phyloP scores from a whole-genome alignment of 1,284 basidiomycete species.

The Prillingera fragicola region DNA sequence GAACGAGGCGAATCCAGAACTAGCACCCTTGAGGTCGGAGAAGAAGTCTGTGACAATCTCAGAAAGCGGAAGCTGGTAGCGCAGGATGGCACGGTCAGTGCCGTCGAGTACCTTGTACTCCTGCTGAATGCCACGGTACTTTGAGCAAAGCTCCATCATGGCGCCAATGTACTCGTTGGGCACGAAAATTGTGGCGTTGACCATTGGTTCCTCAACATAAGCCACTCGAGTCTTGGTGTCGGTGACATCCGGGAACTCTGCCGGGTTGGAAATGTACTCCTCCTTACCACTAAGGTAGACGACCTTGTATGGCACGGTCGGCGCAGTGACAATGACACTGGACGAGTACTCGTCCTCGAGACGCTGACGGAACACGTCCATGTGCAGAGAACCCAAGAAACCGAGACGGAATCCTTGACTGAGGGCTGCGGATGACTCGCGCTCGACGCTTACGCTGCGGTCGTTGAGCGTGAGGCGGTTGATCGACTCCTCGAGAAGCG shows the following conservation, averaged over 20 bases:
- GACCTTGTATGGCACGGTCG: conserved; percentile 89
- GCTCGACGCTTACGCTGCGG: conserved; percentile 69
- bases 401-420: conserved; percentile 94
- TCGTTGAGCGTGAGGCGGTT: conserved; percentile 54
- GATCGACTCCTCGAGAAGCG: conserved; percentile 92
- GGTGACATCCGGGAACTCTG: conserved; percentile 77
- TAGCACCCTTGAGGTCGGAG: conserved; percentile 73
- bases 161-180: conserved; percentile 78
- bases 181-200: conserved; percentile 86
- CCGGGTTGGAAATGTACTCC: conserved; percentile 74
- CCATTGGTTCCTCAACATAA: conserved; percentile 76
- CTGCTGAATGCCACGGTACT: conserved; percentile 68
- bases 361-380: conserved; percentile 84
- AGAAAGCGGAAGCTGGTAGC: conserved; percentile 69
- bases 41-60: conserved; percentile 94
- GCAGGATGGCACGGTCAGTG: conserved; percentile 62
- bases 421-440: conserved; percentile 87
- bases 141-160: conserved; percentile 86
- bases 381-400: conserved; percentile 91
- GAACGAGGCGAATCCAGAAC: conserved; percentile 87
- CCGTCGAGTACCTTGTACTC: conserved; percentile 72
- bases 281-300: conserved; percentile 65
- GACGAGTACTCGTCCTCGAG: conserved; percentile 95
- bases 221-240: conserved; percentile 61
- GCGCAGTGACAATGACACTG: conserved; percentile 82